phyloP scores from a whole-genome alignment of 2,329 filamentous ascomycete species.

The Aspergillus fumigatiaffinis region DNA sequence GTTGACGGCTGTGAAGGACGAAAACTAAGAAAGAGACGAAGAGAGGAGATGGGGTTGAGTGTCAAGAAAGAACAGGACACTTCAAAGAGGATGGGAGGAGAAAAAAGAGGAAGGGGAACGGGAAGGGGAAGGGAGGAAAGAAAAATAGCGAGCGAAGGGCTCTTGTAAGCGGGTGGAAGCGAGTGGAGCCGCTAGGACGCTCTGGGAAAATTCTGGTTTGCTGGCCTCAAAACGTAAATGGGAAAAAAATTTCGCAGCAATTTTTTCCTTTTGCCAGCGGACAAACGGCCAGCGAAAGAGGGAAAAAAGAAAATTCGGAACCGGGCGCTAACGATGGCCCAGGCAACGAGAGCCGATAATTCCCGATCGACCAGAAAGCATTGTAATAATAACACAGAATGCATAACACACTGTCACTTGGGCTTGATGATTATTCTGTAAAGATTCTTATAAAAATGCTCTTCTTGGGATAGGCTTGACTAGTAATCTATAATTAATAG shows the following conservation, averaged over 20 bases:
- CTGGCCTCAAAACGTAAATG: constrained; percentile 7
- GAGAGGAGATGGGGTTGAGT: constrained; percentile 34
- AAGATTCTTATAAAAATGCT: neutral
- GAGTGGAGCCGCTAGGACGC: constrained; percentile 28
- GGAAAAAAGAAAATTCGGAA: constrained; percentile 14
- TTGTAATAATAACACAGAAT: neutral
- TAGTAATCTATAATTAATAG: too few relatives aligned
- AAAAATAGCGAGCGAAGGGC: constrained; percentile 33
- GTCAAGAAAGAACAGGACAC: constrained; percentile 31
- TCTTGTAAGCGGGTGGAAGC: constrained; percentile 37
- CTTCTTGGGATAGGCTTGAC: neutral
- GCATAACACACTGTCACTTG: neutral
- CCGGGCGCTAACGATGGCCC: constrained; percentile 21
- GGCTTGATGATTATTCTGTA: neutral
- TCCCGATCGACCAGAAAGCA: constrained; percentile 27
- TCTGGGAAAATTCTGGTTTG: constrained; percentile 8
- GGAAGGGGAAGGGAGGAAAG: constrained; percentile 33
- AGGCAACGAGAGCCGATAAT: constrained; percentile 34
- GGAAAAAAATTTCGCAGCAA: neutral
- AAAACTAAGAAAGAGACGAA: constrained; percentile 37
- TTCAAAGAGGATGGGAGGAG: constrained; percentile 34
- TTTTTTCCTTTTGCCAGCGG: neutral
- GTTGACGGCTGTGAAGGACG: constrained; percentile 40
- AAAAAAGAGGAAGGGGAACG: constrained; percentile 44
- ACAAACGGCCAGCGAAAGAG: constrained; percentile 1